These are phyloP conservation scores for Lavandula angustifolia DNA, from an alignment of 257 asterid species.

Conservation along the genomic window DNA sequence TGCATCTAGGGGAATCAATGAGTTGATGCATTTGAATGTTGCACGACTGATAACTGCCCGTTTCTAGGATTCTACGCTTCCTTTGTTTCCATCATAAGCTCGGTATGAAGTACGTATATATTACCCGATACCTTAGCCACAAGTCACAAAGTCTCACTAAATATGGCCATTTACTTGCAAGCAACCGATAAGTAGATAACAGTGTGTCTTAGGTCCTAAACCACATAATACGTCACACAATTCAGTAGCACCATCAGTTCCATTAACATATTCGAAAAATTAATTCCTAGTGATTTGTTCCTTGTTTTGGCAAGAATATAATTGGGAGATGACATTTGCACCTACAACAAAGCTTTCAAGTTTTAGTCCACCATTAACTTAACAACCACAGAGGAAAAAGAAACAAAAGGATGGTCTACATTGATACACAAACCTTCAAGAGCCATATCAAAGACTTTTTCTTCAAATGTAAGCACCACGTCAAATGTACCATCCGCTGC, in stretches of 20 bases:
- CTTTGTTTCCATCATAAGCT: too few species aligned
- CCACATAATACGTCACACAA: not conserved
- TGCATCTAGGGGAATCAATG: not conserved
- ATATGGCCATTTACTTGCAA: too few species aligned
- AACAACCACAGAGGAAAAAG: constrained; percentile 8
- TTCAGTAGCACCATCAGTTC: not conserved
- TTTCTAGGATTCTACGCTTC: too few species aligned
- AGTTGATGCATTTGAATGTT: too few species aligned
- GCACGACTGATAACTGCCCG: too few species aligned
- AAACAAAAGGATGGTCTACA: not conserved
- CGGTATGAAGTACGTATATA: too few species aligned
- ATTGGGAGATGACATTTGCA: not conserved
- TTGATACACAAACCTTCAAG: constrained; percentile 68
- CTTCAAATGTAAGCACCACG: constrained; percentile 91
- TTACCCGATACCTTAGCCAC: not conserved
- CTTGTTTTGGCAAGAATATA: too few species aligned
- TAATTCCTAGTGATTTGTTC: not conserved
- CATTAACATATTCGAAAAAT: not conserved
- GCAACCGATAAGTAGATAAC: too few species aligned
- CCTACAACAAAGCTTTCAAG: not conserved
- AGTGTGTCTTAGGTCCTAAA: too few species aligned
- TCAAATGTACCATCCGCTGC: constrained; percentile 87
- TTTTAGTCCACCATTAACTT: not conserved
- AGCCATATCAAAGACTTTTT: constrained; percentile 94
- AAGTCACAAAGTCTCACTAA: too few species aligned